Evolutionary conservation across 2,329 filamentous ascomycete genomes (phyloP), one percentile per base, ranked within the genome.

Genomic region (Fusarium euwallaceae): DNA sequence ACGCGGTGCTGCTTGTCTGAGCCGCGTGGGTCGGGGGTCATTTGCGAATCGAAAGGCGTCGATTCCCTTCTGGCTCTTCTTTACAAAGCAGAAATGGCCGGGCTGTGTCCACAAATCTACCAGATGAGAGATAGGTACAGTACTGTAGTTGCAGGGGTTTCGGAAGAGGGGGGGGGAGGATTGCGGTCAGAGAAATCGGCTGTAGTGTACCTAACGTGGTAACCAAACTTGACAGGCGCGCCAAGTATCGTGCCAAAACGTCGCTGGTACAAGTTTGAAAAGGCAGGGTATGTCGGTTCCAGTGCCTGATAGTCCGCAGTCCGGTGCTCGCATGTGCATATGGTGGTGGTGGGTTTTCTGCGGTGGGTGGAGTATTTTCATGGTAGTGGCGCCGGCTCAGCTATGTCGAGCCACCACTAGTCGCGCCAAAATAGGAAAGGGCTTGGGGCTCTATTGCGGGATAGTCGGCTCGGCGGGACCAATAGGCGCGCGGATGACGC

Each of bases 401-500:
- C 77, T 78, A 74, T 45, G 67, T 69, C 66, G 66, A 77, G 71
- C 76, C 77, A 73, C 70, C 77, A 79, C 77, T 79, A 79, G 77
- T 74, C 48, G 63, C 36, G 55, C 76, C 76, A 45, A 48, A 76
- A 75, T 29, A 56, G 77, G 77, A 55, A 79, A 77, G 64, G 76
- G 65, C 34, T 56, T 66, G 64, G 69, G 70, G 63, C 58, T 67
- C 51, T 67, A 56, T 48, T 75, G 60, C 67, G 69, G 71, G 65
- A 73, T 71, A 60, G 71, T 74, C 65, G 66, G 75, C 24, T 53
- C 67, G 65, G 72, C 64, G 69, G 71, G 75, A 68, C 77, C 77
- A 79, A 79, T 79, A 79, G 77, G 64, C 77, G 77, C 76, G 74
- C 77, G 77, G 72, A 76, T 79, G 64, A 59, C 67, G 66, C 51